A percentile compares a stretch with the other conserved stretches of the same genome.
These are phyloP conservation scores for Cenchrus fungigraminus DNA, from an alignment of 176 grass and related monocot species.

Conservation along the genomic window DNA sequence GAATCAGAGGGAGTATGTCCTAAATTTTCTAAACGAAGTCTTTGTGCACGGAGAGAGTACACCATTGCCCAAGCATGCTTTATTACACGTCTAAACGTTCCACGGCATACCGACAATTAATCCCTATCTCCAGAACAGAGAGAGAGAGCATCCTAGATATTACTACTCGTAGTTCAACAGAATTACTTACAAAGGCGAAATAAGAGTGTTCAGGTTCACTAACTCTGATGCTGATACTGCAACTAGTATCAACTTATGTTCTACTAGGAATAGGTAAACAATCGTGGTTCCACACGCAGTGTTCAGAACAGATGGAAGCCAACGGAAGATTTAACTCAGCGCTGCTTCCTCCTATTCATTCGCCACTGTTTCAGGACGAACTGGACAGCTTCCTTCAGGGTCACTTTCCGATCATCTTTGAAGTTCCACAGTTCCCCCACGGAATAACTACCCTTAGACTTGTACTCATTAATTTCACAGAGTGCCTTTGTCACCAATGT, in stretches of 20 bases:
- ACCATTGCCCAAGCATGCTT: conserved; percentile 3
- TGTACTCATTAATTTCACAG: conserved; percentile 69
- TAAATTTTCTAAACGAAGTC: too few relatives aligned
- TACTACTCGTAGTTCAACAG: not conserved
- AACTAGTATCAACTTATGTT: conserved; percentile 11
- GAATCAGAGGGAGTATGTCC: too few relatives aligned
- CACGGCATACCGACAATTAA: not conserved
- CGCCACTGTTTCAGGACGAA: conserved; percentile 53
- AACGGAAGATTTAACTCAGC: conserved; percentile 9
- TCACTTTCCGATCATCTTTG: conserved; percentile 47
- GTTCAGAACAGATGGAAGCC: not conserved
- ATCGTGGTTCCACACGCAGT: not conserved
- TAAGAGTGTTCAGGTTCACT: not conserved
- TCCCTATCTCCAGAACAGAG: not conserved
- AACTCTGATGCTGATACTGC: conserved; percentile 18
- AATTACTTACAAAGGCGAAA: not conserved
- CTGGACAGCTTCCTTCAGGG: conserved; percentile 60
- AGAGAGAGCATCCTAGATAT: not conserved
- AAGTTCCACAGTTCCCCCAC: conserved; percentile 71
- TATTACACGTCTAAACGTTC: conserved; percentile 14
- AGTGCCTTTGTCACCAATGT: conserved; percentile 60
- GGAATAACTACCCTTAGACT: conserved; percentile 41
- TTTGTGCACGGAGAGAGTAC: too few relatives aligned
- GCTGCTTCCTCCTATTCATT: conserved; percentile 56
- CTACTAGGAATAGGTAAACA: conserved; percentile 20